Base-by-base conservation (phyloP, 345 rosid species). In the Rhodamnia argentea region DNA sequence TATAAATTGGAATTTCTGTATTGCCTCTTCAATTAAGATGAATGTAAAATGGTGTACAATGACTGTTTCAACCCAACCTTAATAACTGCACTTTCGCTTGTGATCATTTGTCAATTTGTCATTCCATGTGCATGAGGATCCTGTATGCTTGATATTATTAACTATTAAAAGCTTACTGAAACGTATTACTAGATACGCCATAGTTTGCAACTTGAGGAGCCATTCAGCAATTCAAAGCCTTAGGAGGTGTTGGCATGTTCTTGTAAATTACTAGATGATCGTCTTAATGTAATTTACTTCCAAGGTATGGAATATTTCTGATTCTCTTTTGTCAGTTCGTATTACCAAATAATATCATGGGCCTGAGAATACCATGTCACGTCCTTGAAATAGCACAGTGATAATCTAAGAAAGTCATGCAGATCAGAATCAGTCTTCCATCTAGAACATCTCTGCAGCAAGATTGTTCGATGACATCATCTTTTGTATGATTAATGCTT, bases 201-300 rank as follows among this genome's bases (percentile, higher is more conserved):
- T 96, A 64, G 96, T 87, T 52, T 97, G 99, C 83, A 90, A 95
- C 85, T 89, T 92, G 91, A 93, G 90, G 85, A 95, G 92, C 91
- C 94, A 88, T 83, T 91, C 95, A 15, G 96, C 99, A 52, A 91
- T 95, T 54, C 98, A 97, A 85, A 96, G 98, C 83, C 97, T 97
- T 89, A 95, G 96, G 84, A 96, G 98, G 99, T 94, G 86, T 58
- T 78, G 83, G 27, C 74, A 83, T 84, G 44, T 55, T 76, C 62
- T 62, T 20, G 27, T 27, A 18, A 32, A 37, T 82, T 23, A 11
- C 27, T 40, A 76, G 50, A 62, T 47, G 29, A 51, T 86, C 29
- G 57, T 59, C 62, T 85, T 52, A 58, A 2, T n/a, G 84, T 83
- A 32, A 70, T 70, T 18, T 11, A 18, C 4, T 18, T 70, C 98